Conservation (phyloP, 768 basidiomycete genomes). For the Lyophyllum shimeji region DNA sequence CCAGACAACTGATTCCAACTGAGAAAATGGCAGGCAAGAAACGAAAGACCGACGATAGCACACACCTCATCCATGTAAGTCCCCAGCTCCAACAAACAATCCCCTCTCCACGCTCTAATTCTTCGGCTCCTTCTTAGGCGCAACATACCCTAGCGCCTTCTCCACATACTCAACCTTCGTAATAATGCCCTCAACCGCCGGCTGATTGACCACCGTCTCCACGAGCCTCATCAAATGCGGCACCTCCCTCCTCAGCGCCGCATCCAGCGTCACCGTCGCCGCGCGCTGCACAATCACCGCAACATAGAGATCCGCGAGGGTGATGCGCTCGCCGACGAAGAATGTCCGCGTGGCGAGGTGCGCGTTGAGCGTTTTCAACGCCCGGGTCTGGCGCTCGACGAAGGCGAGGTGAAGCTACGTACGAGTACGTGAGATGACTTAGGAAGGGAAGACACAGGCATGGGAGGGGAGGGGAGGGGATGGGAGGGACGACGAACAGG, state of each 20-base stretch:
- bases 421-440: too few relatives aligned
- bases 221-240: slow-evolving; percentile 80
- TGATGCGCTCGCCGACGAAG: slow-evolving; percentile 92
- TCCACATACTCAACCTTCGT: slow-evolving; percentile 61
- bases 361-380: slow-evolving; percentile 68
- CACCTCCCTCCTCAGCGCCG: slow-evolving; percentile 58
- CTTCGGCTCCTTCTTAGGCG: slow-evolving; percentile 76
- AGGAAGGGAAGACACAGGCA: too few relatives aligned
- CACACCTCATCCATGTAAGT: too few relatives aligned
- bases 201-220: slow-evolving; percentile 87
- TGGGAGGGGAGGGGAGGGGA: not conserved
- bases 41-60: too few relatives aligned
- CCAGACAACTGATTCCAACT: too few relatives aligned
- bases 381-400: slow-evolving; percentile 52
- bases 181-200: slow-evolving; percentile 65
- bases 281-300: slow-evolving; percentile 58
- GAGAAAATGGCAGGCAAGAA: too few relatives aligned
- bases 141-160: slow-evolving; percentile 66
- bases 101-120: slow-evolving; percentile 56
- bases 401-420: slow-evolving; percentile 55
- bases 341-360: slow-evolving; percentile 80
- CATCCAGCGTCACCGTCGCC: slow-evolving; percentile 62
- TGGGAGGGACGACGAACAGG: slow-evolving; percentile 46
- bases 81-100: not conserved
- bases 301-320: slow-evolving; percentile 82